Base-by-base conservation (phyloP, 139 green algal genomes). In the Ulvella scutata region DNA sequence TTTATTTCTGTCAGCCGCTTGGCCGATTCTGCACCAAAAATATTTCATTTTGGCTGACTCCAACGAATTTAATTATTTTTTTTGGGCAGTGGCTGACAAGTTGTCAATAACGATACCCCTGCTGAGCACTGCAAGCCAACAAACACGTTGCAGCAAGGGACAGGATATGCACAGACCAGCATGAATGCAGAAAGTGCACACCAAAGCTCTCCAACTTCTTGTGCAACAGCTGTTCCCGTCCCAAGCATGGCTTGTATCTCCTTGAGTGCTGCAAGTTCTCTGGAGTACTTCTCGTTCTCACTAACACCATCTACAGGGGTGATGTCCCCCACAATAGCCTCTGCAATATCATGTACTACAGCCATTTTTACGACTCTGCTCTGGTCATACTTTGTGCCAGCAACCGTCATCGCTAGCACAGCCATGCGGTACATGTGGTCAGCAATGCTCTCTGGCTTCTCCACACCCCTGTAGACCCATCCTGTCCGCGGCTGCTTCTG, bases 361-460 rank as follows among this genome's bases (percentile, higher is more conserved):
- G 93, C 88, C 79, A 98, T 88, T 73, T 88, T 89, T 4, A 98
- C 88, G 82, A 89, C 96, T 44, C 84, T 90, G 79, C 74, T 20
- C 35, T 75, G 43, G 23, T 35, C 38, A 29, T 20, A n/a, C 4
- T 26, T 17, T 4, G 31, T 36, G 7, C 51, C 51, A 36, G 51
- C 51, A n/a, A 67, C 33, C 26, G 97, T 75, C 34, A 98, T 74
- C 3, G 87, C 82, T 90, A 98, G 96, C 28, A 97, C 76, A 10
- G 83, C 78, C 93, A 98, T 97, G 29, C 93, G 87, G 81, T 98
- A 96, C 88, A 96, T 96, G 81, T 97, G 92, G 77, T 97, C 92
- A 61, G 90, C 87, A 38, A 98, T 95, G 78, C 87, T 95, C 75
- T 98, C 93, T 4, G 93, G 87, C 1, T 81, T 67, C 4, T 83